A percentile compares a stretch with the other conserved stretches of the same genome.
These are phyloP conservation scores for Amylostereum chailletii DNA, from an alignment of 1,284 basidiomycete species.

Conservation along the genomic window DNA sequence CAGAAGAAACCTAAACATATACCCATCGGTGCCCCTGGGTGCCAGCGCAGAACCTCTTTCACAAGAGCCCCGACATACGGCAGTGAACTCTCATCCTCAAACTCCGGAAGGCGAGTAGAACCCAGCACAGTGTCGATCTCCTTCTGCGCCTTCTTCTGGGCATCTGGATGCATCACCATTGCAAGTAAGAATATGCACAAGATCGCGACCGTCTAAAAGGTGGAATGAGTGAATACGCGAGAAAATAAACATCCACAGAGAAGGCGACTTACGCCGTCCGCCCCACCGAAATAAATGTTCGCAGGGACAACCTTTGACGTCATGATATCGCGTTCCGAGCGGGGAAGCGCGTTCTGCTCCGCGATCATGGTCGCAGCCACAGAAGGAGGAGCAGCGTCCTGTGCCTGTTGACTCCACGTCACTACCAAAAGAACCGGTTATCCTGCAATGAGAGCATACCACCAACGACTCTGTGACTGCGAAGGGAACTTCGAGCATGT, in stretches of 20 bases:
- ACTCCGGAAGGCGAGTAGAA: slow-evolving; percentile 10
- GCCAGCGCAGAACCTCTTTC: slow-evolving; percentile 13
- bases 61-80: slow-evolving; percentile 12
- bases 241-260: no score
- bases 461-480: no score
- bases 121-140: slow-evolving; percentile 13
- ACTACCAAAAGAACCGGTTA: no score
- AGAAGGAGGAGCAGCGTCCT: background rate
- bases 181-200: slow-evolving; percentile 9
- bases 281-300: slow-evolving; percentile 5
- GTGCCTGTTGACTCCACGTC: background rate
- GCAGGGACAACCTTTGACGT: slow-evolving; percentile 6
- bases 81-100: slow-evolving; percentile 8
- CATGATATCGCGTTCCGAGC: background rate
- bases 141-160: slow-evolving; percentile 9
- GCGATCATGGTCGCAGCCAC: background rate
- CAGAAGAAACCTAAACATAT: background rate
- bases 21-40: slow-evolving; percentile 10
- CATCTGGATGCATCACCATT: slow-evolving; percentile 12
- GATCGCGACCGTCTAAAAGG: slow-evolving; percentile 11
- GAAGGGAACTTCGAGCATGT: background rate
- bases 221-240: background rate
- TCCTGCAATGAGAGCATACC: no score
- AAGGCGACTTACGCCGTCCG: background rate
- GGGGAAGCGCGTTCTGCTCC: background rate